Evolutionary conservation across 257 asterid genomes (phyloP).

Genomic region (Solanum peruvianum): DNA sequence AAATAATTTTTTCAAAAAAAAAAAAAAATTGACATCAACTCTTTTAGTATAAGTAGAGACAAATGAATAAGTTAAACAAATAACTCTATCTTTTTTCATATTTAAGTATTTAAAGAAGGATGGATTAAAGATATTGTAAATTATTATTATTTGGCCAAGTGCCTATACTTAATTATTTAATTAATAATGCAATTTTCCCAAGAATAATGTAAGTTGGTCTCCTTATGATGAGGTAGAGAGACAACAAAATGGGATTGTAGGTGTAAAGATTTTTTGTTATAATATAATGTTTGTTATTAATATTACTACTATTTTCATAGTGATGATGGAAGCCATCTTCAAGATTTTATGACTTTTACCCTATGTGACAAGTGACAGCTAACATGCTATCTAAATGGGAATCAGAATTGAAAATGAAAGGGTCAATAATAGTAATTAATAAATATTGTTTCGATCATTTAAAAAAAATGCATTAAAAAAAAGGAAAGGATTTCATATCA

Average conservation of each 20-base stretch:
- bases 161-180: background rate
- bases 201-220: background rate
- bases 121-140: background rate
- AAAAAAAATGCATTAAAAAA: background rate
- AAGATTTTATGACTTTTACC: background rate
- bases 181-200: background rate
- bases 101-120: background rate
- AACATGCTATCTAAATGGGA: background rate
- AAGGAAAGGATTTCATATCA: background rate
- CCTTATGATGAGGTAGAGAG: background rate
- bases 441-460: background rate
- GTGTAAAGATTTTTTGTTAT: background rate
- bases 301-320: background rate
- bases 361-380: background rate
- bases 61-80: background rate
- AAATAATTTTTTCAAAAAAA: background rate
- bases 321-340: background rate
- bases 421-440: background rate
- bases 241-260: background rate
- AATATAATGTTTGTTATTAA: background rate
- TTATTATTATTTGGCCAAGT: background rate
- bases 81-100: background rate
- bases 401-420: background rate
- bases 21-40: background rate
- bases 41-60: background rate